Base-by-base conservation (phyloP, 208 protist species). In the Phytomonas francai region DNA sequence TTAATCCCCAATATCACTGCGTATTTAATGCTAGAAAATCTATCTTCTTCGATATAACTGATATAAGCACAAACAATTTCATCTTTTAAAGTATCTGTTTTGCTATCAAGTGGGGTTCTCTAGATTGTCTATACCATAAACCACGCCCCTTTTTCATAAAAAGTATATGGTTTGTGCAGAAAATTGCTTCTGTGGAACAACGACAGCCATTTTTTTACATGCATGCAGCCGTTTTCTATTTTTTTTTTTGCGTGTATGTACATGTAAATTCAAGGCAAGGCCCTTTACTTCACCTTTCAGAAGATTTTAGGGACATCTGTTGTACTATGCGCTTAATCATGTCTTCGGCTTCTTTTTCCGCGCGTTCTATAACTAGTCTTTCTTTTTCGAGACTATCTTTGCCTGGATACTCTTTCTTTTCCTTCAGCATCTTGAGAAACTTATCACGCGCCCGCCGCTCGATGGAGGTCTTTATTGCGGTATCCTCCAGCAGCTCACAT, bases 301-400 rank as follows among this genome's bases (percentile, higher is more conserved):
- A 45, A 14, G 39, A 2, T 14, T 45, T 45, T 14, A 45, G 39
- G 19, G 39, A 57, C 70, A 94, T 84, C 72, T 94, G 86, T 57
- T 94, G 84, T 68, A 88, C 29, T 33, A 94, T 94, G 36, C 70
- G 74, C 59, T 81, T 67, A 64, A 94, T 86, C 33, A 94, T 76
- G 25, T 79, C 76, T 64, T 91, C 81, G 9, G 86, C 89, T 67
- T 94, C 83, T 39, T 34, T 75, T 71, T 94, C 89, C 5, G 89
- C 89, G 63, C 74, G 74, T 14, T 79, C 80, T 33, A 94, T 86
- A 31, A 94, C 79, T 28, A 58, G 33, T 34, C 81, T 73, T 66
- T 93, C 87, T 49, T 74, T 80, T 27, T 81, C 78, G 56, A 74
- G 66, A 42, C 75, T 71, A 59, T 60, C 72, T 12, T 75, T 61